A percentile compares a stretch with the other conserved stretches of the same genome.
These are phyloP conservation scores for Clohesyomyces aquaticus DNA, from an alignment of 495 filamentous ascomycete species.

Conservation along the genomic window DNA sequence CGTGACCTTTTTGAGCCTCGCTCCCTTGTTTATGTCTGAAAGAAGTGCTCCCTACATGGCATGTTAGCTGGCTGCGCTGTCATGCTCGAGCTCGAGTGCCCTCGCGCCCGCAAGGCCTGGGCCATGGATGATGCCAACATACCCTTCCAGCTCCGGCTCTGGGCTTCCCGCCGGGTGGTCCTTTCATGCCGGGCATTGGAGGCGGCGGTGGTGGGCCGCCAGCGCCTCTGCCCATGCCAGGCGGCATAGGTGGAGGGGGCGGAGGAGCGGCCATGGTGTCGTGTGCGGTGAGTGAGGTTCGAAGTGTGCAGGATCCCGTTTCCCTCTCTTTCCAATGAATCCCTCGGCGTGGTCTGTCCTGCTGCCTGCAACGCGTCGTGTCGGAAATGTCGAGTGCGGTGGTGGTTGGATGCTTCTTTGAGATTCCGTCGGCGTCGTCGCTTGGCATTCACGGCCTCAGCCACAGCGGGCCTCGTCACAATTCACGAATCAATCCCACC, in stretches of 20 bases:
- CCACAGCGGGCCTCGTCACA: constrained; percentile 24
- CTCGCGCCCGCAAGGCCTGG: not conserved
- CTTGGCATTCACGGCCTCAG: constrained; percentile 14
- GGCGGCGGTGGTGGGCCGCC: constrained; percentile 70
- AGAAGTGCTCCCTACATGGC: constrained; percentile 77
- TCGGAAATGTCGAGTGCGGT: constrained; percentile 5
- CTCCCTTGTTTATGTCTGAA: constrained; percentile 84
- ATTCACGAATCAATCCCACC: constrained; percentile 7
- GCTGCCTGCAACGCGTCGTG: constrained; percentile 27
- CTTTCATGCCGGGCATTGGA: constrained; percentile 47
- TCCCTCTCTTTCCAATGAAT: constrained; percentile 11
- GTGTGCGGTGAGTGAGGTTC: constrained; percentile 15
- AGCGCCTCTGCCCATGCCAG: constrained; percentile 48
- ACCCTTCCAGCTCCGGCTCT: constrained; percentile 57
- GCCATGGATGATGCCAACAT: constrained; percentile 43
- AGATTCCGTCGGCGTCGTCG: constrained; percentile 7
- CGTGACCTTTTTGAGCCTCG: constrained; percentile 81
- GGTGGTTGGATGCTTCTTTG: constrained; percentile 24
- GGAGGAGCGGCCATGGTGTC: constrained; percentile 66
- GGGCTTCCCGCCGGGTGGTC: constrained; percentile 54
- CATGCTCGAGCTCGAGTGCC: constrained; percentile 12
- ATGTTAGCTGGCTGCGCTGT: constrained; percentile 44
- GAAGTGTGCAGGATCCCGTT: not conserved
- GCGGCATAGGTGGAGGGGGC: constrained; percentile 64
- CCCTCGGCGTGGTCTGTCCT: not conserved